Conservation (phyloP, 768 basidiomycete genomes). For the Lentinula sp. region DNA sequence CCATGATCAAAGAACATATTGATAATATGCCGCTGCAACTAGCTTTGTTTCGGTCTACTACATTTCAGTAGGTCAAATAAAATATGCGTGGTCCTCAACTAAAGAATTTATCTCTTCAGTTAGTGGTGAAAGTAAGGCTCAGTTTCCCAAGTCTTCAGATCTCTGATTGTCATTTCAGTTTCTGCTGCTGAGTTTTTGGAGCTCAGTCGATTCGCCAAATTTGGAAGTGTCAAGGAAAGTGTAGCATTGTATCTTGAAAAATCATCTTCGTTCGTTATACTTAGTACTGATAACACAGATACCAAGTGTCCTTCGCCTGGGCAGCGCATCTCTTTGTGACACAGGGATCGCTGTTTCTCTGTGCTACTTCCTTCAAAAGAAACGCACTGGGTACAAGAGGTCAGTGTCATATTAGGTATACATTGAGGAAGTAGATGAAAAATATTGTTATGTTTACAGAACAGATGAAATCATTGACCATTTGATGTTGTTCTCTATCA, state of each 20-base stretch:
- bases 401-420: constrained; percentile 4
- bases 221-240: constrained; percentile 21
- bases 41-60: constrained; percentile 20
- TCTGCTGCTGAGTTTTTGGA: constrained; percentile 22
- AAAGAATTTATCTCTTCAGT: constrained; percentile 8
- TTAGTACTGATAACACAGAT: constrained; percentile 10
- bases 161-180: constrained; percentile 10
- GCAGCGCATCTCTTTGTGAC: constrained; percentile 25
- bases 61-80: constrained; percentile 20
- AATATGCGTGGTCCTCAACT: neutral
- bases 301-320: constrained; percentile 22
- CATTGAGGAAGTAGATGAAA: neutral
- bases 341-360: constrained; percentile 23
- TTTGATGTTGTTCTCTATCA: constrained; percentile 25
- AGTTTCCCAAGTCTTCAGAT: neutral
- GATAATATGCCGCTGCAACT: neutral
- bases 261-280: neutral
- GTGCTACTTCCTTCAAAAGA: constrained; percentile 23
- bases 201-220: constrained; percentile 16
- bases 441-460: constrained; percentile 7
- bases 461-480: constrained; percentile 28
- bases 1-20: neutral
- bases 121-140: constrained; percentile 21
- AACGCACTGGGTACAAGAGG: constrained; percentile 26
- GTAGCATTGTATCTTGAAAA: neutral